These are phyloP conservation scores for Penicillium glabrum DNA, from an alignment of 2,329 filamentous ascomycete species.

Conservation along the genomic window DNA sequence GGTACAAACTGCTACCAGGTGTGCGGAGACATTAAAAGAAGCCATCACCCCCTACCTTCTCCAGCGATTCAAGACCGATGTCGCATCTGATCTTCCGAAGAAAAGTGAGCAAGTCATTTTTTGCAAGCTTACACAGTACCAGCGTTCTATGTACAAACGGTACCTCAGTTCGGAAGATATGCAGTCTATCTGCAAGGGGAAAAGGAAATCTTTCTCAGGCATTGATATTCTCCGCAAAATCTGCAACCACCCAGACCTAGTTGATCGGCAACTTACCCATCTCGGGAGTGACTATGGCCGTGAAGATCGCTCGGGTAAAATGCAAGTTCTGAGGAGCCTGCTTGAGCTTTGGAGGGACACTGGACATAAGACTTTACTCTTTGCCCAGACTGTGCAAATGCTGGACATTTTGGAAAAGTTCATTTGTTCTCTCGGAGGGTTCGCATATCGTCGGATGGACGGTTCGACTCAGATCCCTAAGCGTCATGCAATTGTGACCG, in stretches of 20 bases:
- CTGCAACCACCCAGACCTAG: slow-evolving; percentile 92
- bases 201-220: slow-evolving; percentile 78
- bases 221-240: slow-evolving; percentile 94
- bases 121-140: slow-evolving; percentile 81
- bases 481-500: slow-evolving; percentile 86
- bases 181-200: slow-evolving; percentile 73
- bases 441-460: slow-evolving; percentile 88
- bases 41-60: slow-evolving; percentile 91
- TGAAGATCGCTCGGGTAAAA: slow-evolving; percentile 81
- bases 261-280: slow-evolving; percentile 63
- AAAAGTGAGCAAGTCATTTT: slow-evolving; percentile 97
- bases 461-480: slow-evolving; percentile 84
- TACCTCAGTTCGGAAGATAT: slow-evolving; percentile 85
- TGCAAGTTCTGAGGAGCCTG: slow-evolving; percentile 88
- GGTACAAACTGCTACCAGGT: slow-evolving; percentile 91
- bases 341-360: slow-evolving; percentile 85
- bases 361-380: slow-evolving; percentile 92
- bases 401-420: slow-evolving; percentile 89
- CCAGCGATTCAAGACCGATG: slow-evolving; percentile 89
- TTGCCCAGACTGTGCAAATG: slow-evolving; percentile 93
- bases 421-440: slow-evolving; percentile 63
- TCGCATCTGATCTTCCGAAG: slow-evolving; percentile 87
- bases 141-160: slow-evolving; percentile 75
- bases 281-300: slow-evolving; percentile 70
- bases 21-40: slow-evolving; percentile 89